A percentile compares a stretch with the other conserved stretches of the same genome.
These are phyloP conservation scores for Papiliotrema fonsecae DNA, from an alignment of 1,284 basidiomycete genomes.

Conservation along the genomic window DNA sequence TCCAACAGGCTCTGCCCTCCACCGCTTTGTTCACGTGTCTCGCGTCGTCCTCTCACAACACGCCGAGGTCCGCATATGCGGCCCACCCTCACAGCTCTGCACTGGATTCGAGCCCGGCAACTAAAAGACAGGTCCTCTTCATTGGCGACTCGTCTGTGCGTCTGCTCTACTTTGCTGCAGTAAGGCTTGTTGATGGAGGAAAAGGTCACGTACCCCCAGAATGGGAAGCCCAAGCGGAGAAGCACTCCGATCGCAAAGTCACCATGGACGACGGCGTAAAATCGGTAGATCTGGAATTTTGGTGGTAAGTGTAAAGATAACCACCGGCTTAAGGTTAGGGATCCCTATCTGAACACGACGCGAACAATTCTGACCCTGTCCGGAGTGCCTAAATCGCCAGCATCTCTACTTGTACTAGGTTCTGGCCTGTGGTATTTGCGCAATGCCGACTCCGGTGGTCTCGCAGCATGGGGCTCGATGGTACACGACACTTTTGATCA, in stretches of 20 bases:
- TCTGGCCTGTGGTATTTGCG: constrained; percentile 83
- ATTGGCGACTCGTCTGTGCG: constrained; percentile 81
- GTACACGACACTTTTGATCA: constrained; percentile 60
- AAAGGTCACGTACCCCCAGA: constrained; percentile 14
- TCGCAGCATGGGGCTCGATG: constrained; percentile 68
- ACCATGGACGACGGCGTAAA: constrained; percentile 18
- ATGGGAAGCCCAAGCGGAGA: constrained; percentile 51
- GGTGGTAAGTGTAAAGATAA: constrained; percentile 53
- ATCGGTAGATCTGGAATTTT: constrained; percentile 58
- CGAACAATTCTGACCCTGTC: constrained; percentile 50
- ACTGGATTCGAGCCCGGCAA: constrained; percentile 1
- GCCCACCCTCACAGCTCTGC: constrained; percentile 1
- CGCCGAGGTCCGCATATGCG: constrained; percentile 7
- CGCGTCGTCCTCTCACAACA: constrained; percentile 17
- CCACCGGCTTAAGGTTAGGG: constrained; percentile 18
- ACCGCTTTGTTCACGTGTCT: constrained; percentile 23
- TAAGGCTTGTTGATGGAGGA: constrained; percentile 49
- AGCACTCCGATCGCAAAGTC: constrained; percentile 60
- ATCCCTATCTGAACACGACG: constrained; percentile 65
- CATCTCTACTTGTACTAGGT: constrained; percentile 71
- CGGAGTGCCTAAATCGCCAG: constrained; percentile 29
- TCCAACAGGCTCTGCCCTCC: constrained; percentile 14
- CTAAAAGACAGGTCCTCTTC: constrained; percentile 57
- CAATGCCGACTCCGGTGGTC: constrained; percentile 65
- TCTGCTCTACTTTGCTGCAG: constrained; percentile 69